These are phyloP conservation scores for Williopsis jadinii DNA, from an alignment of 1,139 yeast genomes.

Conservation along the genomic window DNA sequence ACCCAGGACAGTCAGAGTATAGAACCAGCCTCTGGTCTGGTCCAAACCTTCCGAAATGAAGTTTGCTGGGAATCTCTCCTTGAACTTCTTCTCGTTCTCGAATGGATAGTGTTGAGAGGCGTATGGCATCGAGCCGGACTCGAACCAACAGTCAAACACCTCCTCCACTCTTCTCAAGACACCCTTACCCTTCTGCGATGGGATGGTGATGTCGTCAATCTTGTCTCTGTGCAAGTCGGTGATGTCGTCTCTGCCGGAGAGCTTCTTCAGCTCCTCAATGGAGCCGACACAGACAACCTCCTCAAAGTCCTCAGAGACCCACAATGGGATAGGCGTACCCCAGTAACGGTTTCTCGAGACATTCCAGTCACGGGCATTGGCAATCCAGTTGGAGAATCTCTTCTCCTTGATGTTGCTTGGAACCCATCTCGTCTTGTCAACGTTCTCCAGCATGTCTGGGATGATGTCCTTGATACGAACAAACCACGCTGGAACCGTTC, in stretches of 20 bases:
- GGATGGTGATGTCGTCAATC: conserved; percentile 88
- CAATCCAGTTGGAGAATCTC: conserved; percentile 95
- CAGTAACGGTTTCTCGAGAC: conserved; percentile 97
- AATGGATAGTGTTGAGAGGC: conserved; percentile 97
- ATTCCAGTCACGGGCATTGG: conserved; percentile 99
- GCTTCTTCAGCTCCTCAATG: conserved; percentile 72
- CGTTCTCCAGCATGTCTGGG: conserved; percentile 84
- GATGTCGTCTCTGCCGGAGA: conserved; percentile 75
- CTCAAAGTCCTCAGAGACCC: conserved; percentile 92
- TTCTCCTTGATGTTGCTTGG: conserved; percentile 87
- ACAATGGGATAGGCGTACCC: conserved; percentile 99
- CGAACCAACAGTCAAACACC: conserved; percentile 99
- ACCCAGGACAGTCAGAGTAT: conserved; percentile 92
- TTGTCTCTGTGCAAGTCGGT: conserved; percentile 91
- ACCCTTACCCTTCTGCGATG: conserved; percentile 90
- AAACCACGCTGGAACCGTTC: conserved; percentile 98
- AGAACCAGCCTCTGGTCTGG: conserved; percentile 99
- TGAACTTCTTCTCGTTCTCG: conserved; percentile 67
- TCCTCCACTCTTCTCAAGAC: conserved; percentile 85
- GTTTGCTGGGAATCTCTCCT: conserved; percentile 84
- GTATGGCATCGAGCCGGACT: conserved; percentile 98
- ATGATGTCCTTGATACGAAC: conserved; percentile 81
- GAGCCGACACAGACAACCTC: conserved; percentile 94
- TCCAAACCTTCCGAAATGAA: conserved; percentile 98
- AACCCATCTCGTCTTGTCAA: conserved; percentile 89